Evolutionary conservation across 192 early-diverging fungal genomes (phyloP).

Genomic region (Backusella liffmaniae): DNA sequence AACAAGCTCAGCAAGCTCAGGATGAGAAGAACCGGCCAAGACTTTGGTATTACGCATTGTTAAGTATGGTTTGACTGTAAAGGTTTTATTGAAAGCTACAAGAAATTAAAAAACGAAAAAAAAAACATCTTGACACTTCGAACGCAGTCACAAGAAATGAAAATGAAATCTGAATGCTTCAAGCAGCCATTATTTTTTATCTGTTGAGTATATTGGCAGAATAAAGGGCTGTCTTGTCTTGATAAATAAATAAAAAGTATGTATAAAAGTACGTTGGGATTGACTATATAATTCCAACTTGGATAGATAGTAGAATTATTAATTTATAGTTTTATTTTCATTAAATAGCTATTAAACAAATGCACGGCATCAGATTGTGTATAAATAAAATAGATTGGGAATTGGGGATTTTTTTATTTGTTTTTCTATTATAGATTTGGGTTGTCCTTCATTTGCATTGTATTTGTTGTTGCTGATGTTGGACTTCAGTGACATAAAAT

Average conservation of each 20-base stretch:
- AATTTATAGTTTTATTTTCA: no score
- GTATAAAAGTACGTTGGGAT: no score
- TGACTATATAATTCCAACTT: no score
- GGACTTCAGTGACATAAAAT: background rate
- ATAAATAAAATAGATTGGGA: no score
- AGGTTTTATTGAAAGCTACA: background rate
- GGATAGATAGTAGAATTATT: no score
- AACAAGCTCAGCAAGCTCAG: slow-evolving; percentile 80
- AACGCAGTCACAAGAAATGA: background rate
- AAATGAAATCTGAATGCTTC: no score
- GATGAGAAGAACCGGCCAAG: slow-evolving; percentile 92
- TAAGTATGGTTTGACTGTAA: background rate
- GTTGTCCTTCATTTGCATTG: background rate
- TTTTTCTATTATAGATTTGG: background rate
- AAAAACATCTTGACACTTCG: background rate
- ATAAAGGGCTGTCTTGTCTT: no score
- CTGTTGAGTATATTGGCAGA: no score
- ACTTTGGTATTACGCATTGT: slow-evolving; percentile 87
- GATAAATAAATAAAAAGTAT: no score
- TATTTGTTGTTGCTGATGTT: background rate
- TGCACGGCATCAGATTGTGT: no score
- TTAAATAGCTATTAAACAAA: no score
- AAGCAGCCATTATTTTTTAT: no score
- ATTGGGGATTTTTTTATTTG: background rate
- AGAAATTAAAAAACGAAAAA: background rate